Conservation (phyloP, 2,329 filamentous ascomycete species). For the Chrysosporium queenslandicum region DNA sequence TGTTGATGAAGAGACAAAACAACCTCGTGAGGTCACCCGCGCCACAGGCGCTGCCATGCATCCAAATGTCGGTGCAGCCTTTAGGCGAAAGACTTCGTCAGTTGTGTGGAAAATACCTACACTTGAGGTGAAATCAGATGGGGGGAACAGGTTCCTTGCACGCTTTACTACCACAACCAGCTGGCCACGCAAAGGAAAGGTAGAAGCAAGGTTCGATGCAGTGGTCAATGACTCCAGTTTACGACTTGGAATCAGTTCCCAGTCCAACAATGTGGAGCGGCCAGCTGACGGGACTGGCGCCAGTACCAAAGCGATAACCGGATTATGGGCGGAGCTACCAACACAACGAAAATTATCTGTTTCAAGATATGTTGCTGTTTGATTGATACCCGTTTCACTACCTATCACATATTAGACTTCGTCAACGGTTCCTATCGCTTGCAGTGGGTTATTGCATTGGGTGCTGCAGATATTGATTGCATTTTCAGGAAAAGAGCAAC, state of each 20-base stretch:
- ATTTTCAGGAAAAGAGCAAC: neutral
- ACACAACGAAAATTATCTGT: constrained; percentile 58
- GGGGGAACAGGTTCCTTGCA: constrained; percentile 67
- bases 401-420: neutral
- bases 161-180: constrained; percentile 65
- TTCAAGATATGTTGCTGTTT: constrained; percentile 61
- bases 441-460: constrained; percentile 1
- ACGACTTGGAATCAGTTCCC: constrained; percentile 52
- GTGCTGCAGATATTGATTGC: neutral
- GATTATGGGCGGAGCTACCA: constrained; percentile 57
- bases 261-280: constrained; percentile 32
- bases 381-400: neutral
- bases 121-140: constrained; percentile 44
- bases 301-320: constrained; percentile 23
- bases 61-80: constrained; percentile 36
- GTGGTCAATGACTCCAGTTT: constrained; percentile 47
- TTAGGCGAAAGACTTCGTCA: constrained; percentile 38
- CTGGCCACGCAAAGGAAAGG: constrained; percentile 60
- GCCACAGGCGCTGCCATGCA: constrained; percentile 39
- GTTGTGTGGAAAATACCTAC: constrained; percentile 40
- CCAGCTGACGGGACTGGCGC: constrained; percentile 38
- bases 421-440: neutral
- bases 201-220: constrained; percentile 78
- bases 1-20: constrained; percentile 39
- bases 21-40: constrained; percentile 32